These are phyloP conservation scores for Hypoxylon sp. DNA, from an alignment of 2,329 filamentous ascomycete genomes.

Conservation along the genomic window DNA sequence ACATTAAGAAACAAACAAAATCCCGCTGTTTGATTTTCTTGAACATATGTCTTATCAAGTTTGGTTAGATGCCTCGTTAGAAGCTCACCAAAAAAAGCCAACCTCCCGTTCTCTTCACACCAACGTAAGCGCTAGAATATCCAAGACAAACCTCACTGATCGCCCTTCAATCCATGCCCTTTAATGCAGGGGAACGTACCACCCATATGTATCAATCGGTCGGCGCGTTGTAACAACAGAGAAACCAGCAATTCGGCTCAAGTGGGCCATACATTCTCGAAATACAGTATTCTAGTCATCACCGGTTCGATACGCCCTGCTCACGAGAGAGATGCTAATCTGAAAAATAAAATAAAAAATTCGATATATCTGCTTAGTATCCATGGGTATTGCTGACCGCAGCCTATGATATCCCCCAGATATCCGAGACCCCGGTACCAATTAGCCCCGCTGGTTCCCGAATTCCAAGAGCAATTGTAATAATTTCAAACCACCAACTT, in stretches of 20 bases:
- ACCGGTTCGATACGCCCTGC: not conserved
- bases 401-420: slow-evolving; percentile 24
- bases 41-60: not conserved
- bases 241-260: slow-evolving; percentile 31
- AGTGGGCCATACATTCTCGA: slow-evolving; percentile 29
- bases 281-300: slow-evolving; percentile 4
- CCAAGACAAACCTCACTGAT: slow-evolving; percentile 20
- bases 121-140: slow-evolving; percentile 28
- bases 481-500: slow-evolving; percentile 13
- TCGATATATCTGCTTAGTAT: too few species aligned
- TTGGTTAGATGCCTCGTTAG: too few species aligned
- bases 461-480: too few species aligned
- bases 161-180: slow-evolving; percentile 25
- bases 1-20: not conserved
- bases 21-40: not conserved
- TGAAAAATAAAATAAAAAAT: slow-evolving; percentile 26
- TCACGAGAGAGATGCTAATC: slow-evolving; percentile 26
- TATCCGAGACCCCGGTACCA: slow-evolving; percentile 22
- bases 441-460: slow-evolving; percentile 30
- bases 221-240: slow-evolving; percentile 34
- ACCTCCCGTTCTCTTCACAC: not conserved
- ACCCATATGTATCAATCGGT: slow-evolving; percentile 30
- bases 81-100: not conserved
- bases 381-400: not conserved
- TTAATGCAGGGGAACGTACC: slow-evolving; percentile 33